These are phyloP conservation scores for Schizosaccharomyces octosporus DNA, from an alignment of 805 yeast genomes.

Conservation along the genomic window DNA sequence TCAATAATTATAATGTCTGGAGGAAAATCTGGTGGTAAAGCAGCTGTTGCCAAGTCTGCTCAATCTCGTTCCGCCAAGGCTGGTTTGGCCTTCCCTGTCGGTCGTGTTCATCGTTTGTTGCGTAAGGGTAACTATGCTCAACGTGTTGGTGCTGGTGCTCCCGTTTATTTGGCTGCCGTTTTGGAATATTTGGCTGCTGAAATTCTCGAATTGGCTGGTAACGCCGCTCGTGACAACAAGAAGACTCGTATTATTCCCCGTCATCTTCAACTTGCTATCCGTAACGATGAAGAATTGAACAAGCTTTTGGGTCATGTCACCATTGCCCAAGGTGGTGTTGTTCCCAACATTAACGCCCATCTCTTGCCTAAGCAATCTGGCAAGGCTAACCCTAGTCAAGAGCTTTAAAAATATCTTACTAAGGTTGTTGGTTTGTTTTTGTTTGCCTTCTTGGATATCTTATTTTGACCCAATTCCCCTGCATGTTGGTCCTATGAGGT, in stretches of 20 bases:
- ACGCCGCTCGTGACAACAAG: slow-evolving; percentile 96
- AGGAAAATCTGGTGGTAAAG: slow-evolving; percentile 60
- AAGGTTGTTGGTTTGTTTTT: no score
- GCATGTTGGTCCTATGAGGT: no score
- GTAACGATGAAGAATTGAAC: slow-evolving; percentile 97
- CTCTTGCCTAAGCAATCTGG: slow-evolving; percentile 59
- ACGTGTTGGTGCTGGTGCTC: slow-evolving; percentile 98
- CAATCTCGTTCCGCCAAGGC: slow-evolving; percentile 97
- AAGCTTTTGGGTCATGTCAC: slow-evolving; percentile 80
- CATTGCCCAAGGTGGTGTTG: slow-evolving; percentile 97
- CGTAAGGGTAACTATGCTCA: slow-evolving; percentile 96
- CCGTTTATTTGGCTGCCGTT: slow-evolving; percentile 82
- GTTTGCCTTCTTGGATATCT: no score
- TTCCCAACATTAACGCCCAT: slow-evolving; percentile 88
- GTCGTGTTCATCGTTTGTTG: slow-evolving; percentile 91
- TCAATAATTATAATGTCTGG: slow-evolving; percentile 14
- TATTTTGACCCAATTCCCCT: no score
- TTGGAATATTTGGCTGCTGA: slow-evolving; percentile 91
- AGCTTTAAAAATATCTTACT: slow-evolving; percentile 6
- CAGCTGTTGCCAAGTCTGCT: slow-evolving; percentile 81
- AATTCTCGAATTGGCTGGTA: slow-evolving; percentile 91
- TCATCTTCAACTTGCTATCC: slow-evolving; percentile 93
- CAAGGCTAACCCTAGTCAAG: slow-evolving; percentile 10
- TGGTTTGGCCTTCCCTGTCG: slow-evolving; percentile 97
- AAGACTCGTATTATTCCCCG: slow-evolving; percentile 97